Base-by-base conservation (phyloP, 164 flowering plant species). In the Stephania japonica region DNA sequence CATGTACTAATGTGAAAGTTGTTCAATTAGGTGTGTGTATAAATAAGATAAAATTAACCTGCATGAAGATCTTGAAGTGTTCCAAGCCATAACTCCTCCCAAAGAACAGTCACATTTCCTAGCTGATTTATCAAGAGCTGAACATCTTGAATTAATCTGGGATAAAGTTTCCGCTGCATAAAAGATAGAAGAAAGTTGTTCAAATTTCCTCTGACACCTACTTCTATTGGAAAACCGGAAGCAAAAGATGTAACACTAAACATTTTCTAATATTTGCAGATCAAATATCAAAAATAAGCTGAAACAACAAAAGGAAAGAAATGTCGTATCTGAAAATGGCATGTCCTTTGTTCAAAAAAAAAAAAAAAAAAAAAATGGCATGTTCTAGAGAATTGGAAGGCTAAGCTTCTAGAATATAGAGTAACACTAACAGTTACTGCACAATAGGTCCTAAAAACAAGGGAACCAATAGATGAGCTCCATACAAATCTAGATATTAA, bases 1-100 rank as follows among this genome's bases (percentile, higher is more conserved):
- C 23, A n/a, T 8, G 50, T 27, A 27, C 1, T 18, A 61, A 21
- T 27, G 68, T 10, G 19, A 27, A 56, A 41, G 42, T 32, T 68
- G 63, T 59, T 56, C 42, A 59, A 68, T 68, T n/a, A 50, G 70
- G 32, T 77, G 75, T 77, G 75, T 21, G 25, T 6, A 26, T 5
- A 65, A 59, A 50, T 13, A 49, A 16, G 67, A 38, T 42, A 56
- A 77, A 25, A 32, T 32, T 7, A 74, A 95, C 99, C 99, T 80
- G 91, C 75, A 73, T 89, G 99, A 75, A 95, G 97, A 84, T 95
- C 99, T 81, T 95, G 99, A 78, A 95, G 95, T 43, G 99, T 95
- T 83, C 97, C 85, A 65, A 95, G 95, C 99, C 99, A 92, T 42
- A 90, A 82, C 76, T 95, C 99, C 81, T 92, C 99, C 99, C 99